Percentiles rank a stretch among this genome's conserved stretches.
Conservation (phyloP, 257 asterid genomes). For the Fraxinus anomala region DNA sequence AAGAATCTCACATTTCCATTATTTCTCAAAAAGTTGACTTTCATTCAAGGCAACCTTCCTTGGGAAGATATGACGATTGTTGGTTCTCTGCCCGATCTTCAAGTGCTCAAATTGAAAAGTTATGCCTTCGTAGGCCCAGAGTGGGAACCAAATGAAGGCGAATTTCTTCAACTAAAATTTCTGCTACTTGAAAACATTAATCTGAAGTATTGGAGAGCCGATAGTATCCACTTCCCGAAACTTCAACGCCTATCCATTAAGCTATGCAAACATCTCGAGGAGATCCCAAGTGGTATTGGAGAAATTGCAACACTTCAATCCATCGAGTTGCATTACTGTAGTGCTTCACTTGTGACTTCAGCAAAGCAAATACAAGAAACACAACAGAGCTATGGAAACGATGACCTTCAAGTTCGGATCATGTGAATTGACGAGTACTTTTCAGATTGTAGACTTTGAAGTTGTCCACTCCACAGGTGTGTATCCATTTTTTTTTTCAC, state of each 20-base stretch:
- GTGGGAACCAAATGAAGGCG: slow-evolving; percentile 2
- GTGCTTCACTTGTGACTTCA: neutral
- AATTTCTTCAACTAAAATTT: neutral
- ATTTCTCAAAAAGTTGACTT: too few relatives aligned
- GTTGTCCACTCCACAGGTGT: too few relatives aligned
- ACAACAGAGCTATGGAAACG: neutral
- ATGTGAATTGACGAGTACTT: neutral
- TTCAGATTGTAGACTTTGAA: neutral
- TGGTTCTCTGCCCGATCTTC: neutral
- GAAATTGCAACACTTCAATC: neutral
- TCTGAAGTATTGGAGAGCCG: neutral
- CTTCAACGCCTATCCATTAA: neutral
- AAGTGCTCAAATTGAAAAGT: neutral
- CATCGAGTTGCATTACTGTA: neutral
- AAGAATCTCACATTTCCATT: neutral
- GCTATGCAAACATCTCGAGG: neutral
- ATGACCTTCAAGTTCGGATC: neutral
- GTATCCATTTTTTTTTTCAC: too few relatives aligned
- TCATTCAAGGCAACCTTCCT: neutral
- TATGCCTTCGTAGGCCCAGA: neutral
- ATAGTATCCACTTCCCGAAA: neutral
- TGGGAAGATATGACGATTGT: neutral
- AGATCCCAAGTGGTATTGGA: neutral
- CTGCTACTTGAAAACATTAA: neutral
- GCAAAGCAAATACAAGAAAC: neutral